These are phyloP conservation scores for Eutrema salsugineum DNA, from an alignment of 441 rosid species.

Conservation along the genomic window DNA sequence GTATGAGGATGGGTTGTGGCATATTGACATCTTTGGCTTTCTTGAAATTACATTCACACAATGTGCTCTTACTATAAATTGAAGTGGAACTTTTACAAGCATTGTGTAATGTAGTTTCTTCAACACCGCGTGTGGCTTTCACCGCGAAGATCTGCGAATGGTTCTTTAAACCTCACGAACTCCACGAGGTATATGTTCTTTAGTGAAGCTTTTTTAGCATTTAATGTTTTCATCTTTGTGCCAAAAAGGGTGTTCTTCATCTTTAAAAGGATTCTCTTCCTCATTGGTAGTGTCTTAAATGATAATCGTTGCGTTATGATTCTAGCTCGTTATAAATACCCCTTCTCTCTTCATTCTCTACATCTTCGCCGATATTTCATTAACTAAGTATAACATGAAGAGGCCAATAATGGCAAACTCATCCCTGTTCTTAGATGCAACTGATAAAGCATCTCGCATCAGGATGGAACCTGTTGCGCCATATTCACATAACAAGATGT, in stretches of 20 bases:
- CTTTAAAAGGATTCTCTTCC: neutral
- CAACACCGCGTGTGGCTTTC: neutral
- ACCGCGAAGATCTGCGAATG: neutral
- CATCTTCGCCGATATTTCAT: neutral
- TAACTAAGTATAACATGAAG: neutral
- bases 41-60: neutral
- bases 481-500: neutral
- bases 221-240: neutral
- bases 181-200: neutral
- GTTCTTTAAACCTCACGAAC: neutral
- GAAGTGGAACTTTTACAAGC: neutral
- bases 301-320: neutral
- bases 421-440: neutral
- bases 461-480: neutral
- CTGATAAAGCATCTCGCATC: neutral
- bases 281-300: slow-evolving; percentile 2
- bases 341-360: neutral
- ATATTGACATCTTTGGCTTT: neutral
- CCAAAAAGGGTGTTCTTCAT: neutral
- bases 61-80: neutral
- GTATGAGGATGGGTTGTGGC: neutral
- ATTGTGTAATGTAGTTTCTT: neutral
- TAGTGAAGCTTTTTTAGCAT: neutral
- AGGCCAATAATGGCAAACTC: neutral
- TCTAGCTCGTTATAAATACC: neutral